Conservation (phyloP, 257 asterid species). For the Apocynum venetum region DNA sequence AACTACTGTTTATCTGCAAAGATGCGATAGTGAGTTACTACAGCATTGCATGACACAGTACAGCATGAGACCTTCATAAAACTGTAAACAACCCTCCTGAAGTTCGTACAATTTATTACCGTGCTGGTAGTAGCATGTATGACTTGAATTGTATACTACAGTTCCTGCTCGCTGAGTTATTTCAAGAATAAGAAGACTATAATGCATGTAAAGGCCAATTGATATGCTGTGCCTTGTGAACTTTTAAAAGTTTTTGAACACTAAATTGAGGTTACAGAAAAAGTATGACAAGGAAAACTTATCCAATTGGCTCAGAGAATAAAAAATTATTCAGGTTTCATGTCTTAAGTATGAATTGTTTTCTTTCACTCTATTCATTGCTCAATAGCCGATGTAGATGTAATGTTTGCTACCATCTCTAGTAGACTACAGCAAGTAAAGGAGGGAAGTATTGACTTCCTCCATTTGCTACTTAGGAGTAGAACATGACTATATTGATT, state of each 20-base stretch:
- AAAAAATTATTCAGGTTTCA: background rate
- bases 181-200: constrained; percentile 1
- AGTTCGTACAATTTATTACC: background rate
- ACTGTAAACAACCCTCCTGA: background rate
- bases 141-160: background rate
- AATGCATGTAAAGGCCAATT: background rate
- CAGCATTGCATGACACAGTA: background rate
- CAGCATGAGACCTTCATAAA: constrained; percentile 4
- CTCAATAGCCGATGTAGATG: background rate
- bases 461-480: too few relatives aligned
- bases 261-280: background rate
- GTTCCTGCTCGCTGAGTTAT: background rate
- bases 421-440: background rate
- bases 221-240: background rate
- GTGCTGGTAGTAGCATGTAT: background rate
- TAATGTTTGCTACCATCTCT: background rate
- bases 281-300: background rate
- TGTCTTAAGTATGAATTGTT: background rate
- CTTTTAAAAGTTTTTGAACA: background rate
- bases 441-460: background rate
- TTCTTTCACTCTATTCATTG: background rate
- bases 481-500: background rate
- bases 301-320: background rate
- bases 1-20: background rate
- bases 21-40: background rate